Base-by-base conservation (phyloP, 164 flowering plant genomes). In the Paratinospora sagittata region DNA sequence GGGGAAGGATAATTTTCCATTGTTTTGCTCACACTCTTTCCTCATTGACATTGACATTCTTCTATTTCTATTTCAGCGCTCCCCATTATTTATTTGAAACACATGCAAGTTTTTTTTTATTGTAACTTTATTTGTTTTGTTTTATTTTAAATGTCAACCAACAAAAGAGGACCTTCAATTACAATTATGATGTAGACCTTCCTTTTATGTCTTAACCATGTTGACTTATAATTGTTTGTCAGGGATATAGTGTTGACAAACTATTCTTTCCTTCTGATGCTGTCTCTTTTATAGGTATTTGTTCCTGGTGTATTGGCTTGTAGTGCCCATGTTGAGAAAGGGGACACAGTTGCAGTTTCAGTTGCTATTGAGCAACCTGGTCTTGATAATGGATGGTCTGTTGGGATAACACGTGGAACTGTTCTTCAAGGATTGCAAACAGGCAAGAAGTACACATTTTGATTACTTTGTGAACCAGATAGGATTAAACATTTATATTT, bases 231-330 rank as follows among this genome's bases (percentile, higher is more conserved):
- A 3, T 60, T 60, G 63, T n/a, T 60, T 26, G 21, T 52, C 27
- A 52, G 34, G 39, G 63, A 27, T 66, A n/a, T 57, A 55, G 23
- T 75, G 65, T 17, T 58, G 66, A 49, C n/a, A 27, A 30, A 55
- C 23, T n/a, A 34, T 61, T 71, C 36, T 57, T 58, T 55, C 23
- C 13, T 55, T 68, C 47, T 0, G 17, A 9, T 57, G 41, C 41
- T 41, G 13, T 75, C 27, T 68, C 23, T 47, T 68, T 6, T 81
- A 65, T 77, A 93, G 98, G 86, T 95, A 52, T 96, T 79, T 85
- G 97, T 93, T 70, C 99, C 99, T 74, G 99, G 99, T 80, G 93
- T 90, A 61, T 72, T 96, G 87, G 99, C 98, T 71, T 96, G 98
- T 79, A 92, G 96, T 83, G 83, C 91, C 72, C 97, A 93, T 81